These are phyloP conservation scores for Ogataea ramenticola DNA, from an alignment of 805 yeast genomes.

Conservation along the genomic window DNA sequence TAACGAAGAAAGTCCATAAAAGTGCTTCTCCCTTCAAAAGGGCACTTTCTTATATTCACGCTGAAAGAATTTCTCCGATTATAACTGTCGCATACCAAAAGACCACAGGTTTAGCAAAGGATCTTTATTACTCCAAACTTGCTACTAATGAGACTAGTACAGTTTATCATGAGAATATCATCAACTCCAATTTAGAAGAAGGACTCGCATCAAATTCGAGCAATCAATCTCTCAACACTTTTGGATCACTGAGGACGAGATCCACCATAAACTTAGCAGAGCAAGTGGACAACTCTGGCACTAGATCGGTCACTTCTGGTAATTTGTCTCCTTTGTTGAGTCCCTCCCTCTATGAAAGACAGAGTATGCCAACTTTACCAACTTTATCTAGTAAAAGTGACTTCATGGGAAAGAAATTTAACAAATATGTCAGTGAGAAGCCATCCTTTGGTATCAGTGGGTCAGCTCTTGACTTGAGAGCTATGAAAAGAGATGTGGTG, in stretches of 20 bases:
- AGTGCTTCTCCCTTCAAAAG: conserved; percentile 1
- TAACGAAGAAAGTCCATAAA: conserved; percentile 4
- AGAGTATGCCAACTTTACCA: not conserved
- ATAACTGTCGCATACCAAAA: conserved; percentile 2
- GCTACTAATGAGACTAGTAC: conserved; percentile 10
- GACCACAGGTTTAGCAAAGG: not conserved
- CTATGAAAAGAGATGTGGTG: conserved; percentile 1
- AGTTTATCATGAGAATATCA: conserved; percentile 7
- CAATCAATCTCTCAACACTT: not conserved
- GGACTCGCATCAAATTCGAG: conserved; percentile 3
- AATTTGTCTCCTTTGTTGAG: not conserved
- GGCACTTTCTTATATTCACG: not conserved
- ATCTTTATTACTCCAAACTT: conserved; percentile 8
- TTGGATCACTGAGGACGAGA: conserved; percentile 16
- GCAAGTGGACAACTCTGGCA: not conserved
- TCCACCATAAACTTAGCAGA: conserved; percentile 16
- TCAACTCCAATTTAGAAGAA: conserved; percentile 10
- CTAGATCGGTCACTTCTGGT: not conserved
- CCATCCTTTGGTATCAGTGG: not conserved
- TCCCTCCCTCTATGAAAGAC: conserved; percentile 3
- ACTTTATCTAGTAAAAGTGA: conserved; percentile 3
- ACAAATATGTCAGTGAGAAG: conserved; percentile 7
- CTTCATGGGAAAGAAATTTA: conserved; percentile 18
- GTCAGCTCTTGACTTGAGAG: conserved; percentile 15
- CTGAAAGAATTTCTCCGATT: not conserved